phyloP scores from a whole-genome alignment of 176 grass and related monocot genomes.

The Ampelocalamus luodianensis region DNA sequence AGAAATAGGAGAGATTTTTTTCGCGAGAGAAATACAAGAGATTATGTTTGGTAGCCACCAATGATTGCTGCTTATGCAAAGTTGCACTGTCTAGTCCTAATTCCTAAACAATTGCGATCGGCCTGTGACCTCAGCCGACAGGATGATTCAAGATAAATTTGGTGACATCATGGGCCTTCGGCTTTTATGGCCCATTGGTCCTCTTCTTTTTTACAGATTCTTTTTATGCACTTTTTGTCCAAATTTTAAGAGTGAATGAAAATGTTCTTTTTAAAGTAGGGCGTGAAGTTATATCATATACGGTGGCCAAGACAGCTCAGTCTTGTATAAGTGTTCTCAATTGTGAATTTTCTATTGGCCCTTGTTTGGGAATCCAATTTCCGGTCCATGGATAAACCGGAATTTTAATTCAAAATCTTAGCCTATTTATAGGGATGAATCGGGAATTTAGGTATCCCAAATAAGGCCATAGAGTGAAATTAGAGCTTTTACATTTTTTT shows the following conservation, averaged over 20 bases:
- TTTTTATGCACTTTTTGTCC: neutral
- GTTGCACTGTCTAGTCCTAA: neutral
- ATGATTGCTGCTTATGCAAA: neutral
- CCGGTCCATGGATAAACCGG: too few relatives aligned
- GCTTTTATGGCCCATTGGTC: neutral
- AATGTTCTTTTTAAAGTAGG: neutral
- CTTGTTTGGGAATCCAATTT: too few relatives aligned
- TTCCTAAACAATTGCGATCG: neutral
- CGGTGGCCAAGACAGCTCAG: neutral
- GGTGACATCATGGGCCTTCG: neutral
- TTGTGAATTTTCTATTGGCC: neutral
- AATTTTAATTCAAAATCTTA: too few relatives aligned
- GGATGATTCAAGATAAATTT: neutral
- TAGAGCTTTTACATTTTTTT: neutral
- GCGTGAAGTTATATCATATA: neutral
- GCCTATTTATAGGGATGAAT: too few relatives aligned
- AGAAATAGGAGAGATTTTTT: too few relatives aligned
- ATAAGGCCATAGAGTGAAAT: neutral
- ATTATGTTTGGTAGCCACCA: neutral
- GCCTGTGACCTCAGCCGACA: neutral
- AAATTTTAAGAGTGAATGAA: neutral
- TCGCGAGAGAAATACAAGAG: too few relatives aligned
- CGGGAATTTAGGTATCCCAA: too few relatives aligned
- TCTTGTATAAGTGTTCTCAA: neutral
- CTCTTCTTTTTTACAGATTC: neutral